Conservation (phyloP, 331 rosid genomes). For the Dryas integrifolia region DNA sequence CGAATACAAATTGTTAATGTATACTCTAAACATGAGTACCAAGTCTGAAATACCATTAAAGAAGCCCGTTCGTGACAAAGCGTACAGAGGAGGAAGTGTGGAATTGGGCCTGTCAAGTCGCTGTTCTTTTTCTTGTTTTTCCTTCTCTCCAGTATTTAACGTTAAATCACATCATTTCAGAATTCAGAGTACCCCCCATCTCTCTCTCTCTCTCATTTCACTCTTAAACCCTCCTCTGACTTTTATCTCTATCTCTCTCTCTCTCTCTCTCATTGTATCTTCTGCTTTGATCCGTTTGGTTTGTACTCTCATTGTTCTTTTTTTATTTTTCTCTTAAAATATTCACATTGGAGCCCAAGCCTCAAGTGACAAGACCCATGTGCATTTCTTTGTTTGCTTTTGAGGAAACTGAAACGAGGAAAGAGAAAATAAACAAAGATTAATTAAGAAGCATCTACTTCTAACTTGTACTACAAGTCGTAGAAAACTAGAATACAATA, state of each 20-base stretch:
- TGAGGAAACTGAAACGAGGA: conserved; percentile 19
- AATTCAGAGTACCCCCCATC: conserved; percentile 24
- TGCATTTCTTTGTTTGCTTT: conserved; percentile 50
- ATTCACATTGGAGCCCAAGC: neutral
- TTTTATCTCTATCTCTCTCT: neutral
- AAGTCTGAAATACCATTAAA: neutral
- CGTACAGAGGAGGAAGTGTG: conserved; percentile 22
- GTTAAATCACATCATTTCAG: conserved; percentile 80
- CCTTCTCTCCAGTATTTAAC: conserved; percentile 42
- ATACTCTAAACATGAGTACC: no score
- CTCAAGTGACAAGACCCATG: conserved; percentile 39
- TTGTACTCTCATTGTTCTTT: neutral
- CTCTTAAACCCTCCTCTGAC: neutral
- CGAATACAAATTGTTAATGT: no score
- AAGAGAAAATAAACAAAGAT: conserved; percentile 1
- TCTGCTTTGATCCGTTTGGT: conserved; percentile 11
- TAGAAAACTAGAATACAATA: conserved; percentile 33
- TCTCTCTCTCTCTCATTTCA: neutral
- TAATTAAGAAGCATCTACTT: conserved; percentile 14
- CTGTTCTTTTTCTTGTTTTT: conserved; percentile 38
- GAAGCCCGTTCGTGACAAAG: conserved; percentile 32
- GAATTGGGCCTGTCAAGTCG: conserved; percentile 58
- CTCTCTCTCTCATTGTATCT: neutral
- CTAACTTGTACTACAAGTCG: neutral
- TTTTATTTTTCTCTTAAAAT: neutral